phyloP scores from a whole-genome alignment of 2,329 filamentous ascomycete genomes.

The Colletotrichum kahawae region DNA sequence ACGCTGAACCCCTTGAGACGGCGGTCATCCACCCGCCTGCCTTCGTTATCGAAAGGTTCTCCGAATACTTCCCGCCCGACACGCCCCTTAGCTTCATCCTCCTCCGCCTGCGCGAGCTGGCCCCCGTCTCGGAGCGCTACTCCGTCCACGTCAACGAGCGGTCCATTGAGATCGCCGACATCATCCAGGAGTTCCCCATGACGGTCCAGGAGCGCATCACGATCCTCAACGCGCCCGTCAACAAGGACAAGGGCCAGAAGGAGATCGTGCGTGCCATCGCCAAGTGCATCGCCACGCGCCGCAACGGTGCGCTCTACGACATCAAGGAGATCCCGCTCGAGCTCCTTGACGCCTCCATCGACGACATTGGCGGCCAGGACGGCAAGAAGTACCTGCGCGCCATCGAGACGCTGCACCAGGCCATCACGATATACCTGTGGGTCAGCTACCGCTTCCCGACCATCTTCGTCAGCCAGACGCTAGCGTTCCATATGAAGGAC shows the following conservation, averaged over 20 bases:
- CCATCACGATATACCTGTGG: slow-evolving; percentile 89
- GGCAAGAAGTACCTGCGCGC: slow-evolving; percentile 60
- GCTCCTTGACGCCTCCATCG: slow-evolving; percentile 68
- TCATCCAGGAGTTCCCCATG: slow-evolving; percentile 75
- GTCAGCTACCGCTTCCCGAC: slow-evolving; percentile 87
- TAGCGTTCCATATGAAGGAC: slow-evolving; percentile 81
- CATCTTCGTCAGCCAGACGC: slow-evolving; percentile 74
- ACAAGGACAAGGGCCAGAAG: slow-evolving; percentile 50
- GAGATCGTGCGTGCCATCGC: slow-evolving; percentile 69
- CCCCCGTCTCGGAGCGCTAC: slow-evolving; percentile 68
- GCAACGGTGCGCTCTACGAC: slow-evolving; percentile 71
- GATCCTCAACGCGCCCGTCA: slow-evolving; percentile 74
- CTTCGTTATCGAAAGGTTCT: slow-evolving; percentile 74
- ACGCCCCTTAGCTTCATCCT: slow-evolving; percentile 87
- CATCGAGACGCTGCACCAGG: slow-evolving; percentile 81
- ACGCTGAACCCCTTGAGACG: slow-evolving; percentile 69
- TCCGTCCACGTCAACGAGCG: slow-evolving; percentile 66
- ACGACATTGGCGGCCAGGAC: slow-evolving; percentile 15
- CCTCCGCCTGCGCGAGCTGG: slow-evolving; percentile 73
- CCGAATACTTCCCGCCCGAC: slow-evolving; percentile 78
- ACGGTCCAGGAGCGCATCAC: slow-evolving; percentile 76
- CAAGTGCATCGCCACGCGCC: slow-evolving; percentile 70
- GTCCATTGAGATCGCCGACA: slow-evolving; percentile 70
- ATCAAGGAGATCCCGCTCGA: slow-evolving; percentile 75
- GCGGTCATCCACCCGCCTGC: slow-evolving; percentile 80